Evolutionary conservation across 192 early-diverging fungal species (phyloP).

Genomic region (Kappamyces sp.): DNA sequence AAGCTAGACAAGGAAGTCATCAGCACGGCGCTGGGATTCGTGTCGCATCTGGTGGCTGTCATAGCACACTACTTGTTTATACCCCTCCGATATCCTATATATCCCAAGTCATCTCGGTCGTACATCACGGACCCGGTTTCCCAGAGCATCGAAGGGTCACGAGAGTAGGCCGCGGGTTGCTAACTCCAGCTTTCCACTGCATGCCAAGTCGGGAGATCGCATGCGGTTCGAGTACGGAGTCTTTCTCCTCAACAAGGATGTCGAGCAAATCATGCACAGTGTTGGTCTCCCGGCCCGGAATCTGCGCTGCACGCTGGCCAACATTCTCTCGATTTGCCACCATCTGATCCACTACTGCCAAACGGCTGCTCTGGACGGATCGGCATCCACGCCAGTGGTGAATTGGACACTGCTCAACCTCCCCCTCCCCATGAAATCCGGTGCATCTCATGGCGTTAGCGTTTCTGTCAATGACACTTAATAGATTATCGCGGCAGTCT

Average conservation of each 20-base stretch:
- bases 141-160: constrained; percentile 19
- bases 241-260: constrained; percentile 77
- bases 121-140: constrained; percentile 45
- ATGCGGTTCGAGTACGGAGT: constrained; percentile 77
- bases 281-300: too few species aligned
- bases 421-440: too few species aligned
- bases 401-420: too few species aligned
- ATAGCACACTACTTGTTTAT: constrained; percentile 65
- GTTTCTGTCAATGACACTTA: too few species aligned
- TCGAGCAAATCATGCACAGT: constrained; percentile 61
- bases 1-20: constrained; percentile 59
- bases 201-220: constrained; percentile 57
- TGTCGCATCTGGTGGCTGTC: constrained; percentile 61
- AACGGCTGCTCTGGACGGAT: too few species aligned
- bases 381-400: too few species aligned
- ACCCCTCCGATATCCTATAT: constrained; percentile 68
- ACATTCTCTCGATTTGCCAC: too few species aligned
- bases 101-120: constrained; percentile 68
- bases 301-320: too few species aligned
- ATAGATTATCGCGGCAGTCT: too few species aligned
- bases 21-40: constrained; percentile 65
- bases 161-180: constrained; percentile 25
- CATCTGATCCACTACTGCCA: too few species aligned
- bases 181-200: constrained; percentile 67
- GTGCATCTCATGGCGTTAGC: too few species aligned